Conservation (phyloP, 148 eudicot genomes). For the Camellia lanceoleosa region DNA sequence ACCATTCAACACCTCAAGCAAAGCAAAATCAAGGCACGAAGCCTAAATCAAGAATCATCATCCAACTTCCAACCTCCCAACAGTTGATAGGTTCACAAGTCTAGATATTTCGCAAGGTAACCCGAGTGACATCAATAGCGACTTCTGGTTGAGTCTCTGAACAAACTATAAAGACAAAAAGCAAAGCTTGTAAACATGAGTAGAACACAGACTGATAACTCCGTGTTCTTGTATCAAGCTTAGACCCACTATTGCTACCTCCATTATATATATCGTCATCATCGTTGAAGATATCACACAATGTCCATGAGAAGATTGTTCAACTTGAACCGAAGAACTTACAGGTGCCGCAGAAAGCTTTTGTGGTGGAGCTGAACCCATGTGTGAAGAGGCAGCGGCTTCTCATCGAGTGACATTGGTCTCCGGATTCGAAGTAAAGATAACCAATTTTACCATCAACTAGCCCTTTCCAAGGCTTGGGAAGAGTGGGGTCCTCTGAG, state of each 20-base stretch:
- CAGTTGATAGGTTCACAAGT: background rate
- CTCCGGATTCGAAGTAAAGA: constrained; percentile 90
- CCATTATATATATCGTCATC: constrained; percentile 44
- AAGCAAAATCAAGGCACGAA: background rate
- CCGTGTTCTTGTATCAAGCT: constrained; percentile 32
- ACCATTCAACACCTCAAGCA: background rate
- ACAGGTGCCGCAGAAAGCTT: constrained; percentile 33
- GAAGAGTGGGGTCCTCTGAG: constrained; percentile 95
- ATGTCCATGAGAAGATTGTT: constrained; percentile 48
- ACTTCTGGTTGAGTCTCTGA: background rate
- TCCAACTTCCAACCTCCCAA: background rate
- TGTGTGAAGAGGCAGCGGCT: constrained; percentile 50
- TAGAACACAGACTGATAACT: constrained; percentile 39
- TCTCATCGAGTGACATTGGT: constrained; percentile 95
- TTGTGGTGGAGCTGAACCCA: constrained; percentile 22
- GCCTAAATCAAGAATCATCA: no score
- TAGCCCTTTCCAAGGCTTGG: constrained; percentile 93
- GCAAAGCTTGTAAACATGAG: background rate
- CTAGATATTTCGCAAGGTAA: background rate
- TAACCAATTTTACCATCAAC: constrained; percentile 88
- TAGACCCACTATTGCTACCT: constrained; percentile 30
- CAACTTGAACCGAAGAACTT: constrained; percentile 60
- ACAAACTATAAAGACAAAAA: background rate
- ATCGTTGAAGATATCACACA: constrained; percentile 35
- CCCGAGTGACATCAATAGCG: background rate